Conservation (phyloP, 768 basidiomycete species). For the Leucosporidium yakuticum region DNA sequence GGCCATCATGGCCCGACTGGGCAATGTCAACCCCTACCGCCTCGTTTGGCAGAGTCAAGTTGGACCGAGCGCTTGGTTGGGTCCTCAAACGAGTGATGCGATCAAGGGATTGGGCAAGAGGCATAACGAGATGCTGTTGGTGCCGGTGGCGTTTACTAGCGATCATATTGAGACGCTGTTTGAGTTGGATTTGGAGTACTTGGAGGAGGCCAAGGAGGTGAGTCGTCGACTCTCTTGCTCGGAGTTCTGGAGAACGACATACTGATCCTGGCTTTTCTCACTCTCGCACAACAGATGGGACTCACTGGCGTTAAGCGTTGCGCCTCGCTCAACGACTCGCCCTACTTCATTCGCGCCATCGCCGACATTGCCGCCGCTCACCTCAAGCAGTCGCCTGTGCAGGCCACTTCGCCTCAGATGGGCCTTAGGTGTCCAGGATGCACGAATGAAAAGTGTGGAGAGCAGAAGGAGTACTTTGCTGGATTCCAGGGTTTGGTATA, state of each 20-base stretch:
- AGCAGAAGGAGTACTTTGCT: constrained; percentile 82
- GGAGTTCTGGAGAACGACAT: neutral
- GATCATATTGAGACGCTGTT: constrained; percentile 99
- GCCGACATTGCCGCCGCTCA: constrained; percentile 85
- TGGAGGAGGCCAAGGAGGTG: constrained; percentile 83
- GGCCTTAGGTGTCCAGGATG: constrained; percentile 88
- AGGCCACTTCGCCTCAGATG: constrained; percentile 55
- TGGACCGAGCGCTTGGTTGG: constrained; percentile 96
- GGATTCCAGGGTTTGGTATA: neutral
- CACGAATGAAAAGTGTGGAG: constrained; percentile 75
- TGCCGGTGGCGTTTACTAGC: constrained; percentile 97
- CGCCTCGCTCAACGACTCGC: constrained; percentile 88
- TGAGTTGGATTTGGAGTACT: constrained; percentile 91
- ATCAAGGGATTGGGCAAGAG: constrained; percentile 57
- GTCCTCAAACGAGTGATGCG: constrained; percentile 87
- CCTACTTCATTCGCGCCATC: constrained; percentile 87
- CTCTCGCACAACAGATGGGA: constrained; percentile 58
- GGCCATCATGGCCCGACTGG: constrained; percentile 82
- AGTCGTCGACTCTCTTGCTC: constrained; percentile 35
- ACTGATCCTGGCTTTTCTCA: constrained; percentile 12
- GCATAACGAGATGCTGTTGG: constrained; percentile 56
- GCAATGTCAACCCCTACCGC: constrained; percentile 67
- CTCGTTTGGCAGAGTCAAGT: constrained; percentile 98
- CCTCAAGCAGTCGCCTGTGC: constrained; percentile 43
- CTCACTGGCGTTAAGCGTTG: constrained; percentile 75